These are phyloP conservation scores for Coprinopsis cinerea DNA, from an alignment of 768 basidiomycete species.

Conservation along the genomic window DNA sequence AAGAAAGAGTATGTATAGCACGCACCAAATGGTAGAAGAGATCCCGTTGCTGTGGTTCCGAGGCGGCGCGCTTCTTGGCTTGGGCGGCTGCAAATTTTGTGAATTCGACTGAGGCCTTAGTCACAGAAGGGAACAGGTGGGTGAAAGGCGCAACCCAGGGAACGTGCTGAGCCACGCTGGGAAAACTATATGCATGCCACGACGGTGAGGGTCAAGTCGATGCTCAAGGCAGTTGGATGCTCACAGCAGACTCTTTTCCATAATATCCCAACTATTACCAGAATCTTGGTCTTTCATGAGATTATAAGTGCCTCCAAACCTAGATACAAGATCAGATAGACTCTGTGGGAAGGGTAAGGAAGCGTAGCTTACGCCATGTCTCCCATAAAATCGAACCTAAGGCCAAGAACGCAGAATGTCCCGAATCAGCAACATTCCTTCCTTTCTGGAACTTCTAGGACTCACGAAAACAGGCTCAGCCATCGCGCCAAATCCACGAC, in stretches of 20 bases:
- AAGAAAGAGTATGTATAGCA: too few species aligned
- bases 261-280: constrained; percentile 16
- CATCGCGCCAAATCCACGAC: constrained; percentile 14
- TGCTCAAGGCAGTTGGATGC: not conserved
- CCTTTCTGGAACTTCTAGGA: not conserved
- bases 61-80: constrained; percentile 15
- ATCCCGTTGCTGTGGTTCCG: constrained; percentile 17
- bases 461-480: constrained; percentile 13
- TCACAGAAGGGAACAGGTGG: constrained; percentile 1
- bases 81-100: constrained; percentile 8
- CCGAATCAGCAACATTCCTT: not conserved
- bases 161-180: constrained; percentile 14
- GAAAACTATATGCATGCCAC: constrained; percentile 7
- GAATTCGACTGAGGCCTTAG: not conserved
- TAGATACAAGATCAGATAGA: not conserved
- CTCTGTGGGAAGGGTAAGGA: not conserved
- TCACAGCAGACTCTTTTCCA: constrained; percentile 21
- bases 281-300: constrained; percentile 22
- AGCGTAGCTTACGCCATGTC: constrained; percentile 24
- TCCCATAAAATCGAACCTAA: constrained; percentile 30
- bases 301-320: constrained; percentile 24
- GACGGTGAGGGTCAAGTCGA: not conserved
- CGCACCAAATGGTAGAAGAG: constrained; percentile 24
- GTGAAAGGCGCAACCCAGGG: constrained; percentile 9
- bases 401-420: not conserved